Evolutionary conservation across 306 rosid genomes (phyloP), one percentile per base, ranked within the genome.

Genomic region (Canavalia gladiata): DNA sequence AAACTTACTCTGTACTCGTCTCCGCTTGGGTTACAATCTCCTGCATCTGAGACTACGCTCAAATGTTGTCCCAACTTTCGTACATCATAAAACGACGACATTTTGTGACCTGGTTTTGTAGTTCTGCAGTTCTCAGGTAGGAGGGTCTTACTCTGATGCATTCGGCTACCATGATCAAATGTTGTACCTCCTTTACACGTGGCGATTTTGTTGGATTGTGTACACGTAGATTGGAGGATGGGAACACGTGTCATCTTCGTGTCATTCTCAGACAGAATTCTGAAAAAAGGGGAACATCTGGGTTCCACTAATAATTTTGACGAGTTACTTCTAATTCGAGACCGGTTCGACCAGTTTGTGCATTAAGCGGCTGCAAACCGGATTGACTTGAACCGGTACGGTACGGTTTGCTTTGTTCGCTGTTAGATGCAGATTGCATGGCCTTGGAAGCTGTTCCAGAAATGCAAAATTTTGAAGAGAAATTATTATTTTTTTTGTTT

Each of bases 1-100:
- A 63, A 78, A 75, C 90, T 91, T 84, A 9, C 59, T 74, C 2
- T 72, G 28, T 64, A 79, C 84, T 77, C 71, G 77, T 62, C 85
- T 68, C 72, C 65, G 35, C 35, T 46, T 6, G 7, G 37, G 39
- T 6, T 62, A 3, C 10, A 0, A 4, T 78, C 58, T 8, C 8
- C 84, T 78, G 81, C 75, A 43, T 30, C 33, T 60, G 6, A 0
- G 29, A 7, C 75, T 42, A 73, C 2, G 4, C 0, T 77, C 3
- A 35, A 0, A 1, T 0, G 0, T 0, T 50, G 65, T 7, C 18
- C 85, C 31, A 5, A 2, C n/a, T 7, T 34, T 1, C 60, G 1
- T 68, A 10, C 54, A 0, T 1, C 4, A 30, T 0, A 1, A 3
- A 68, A 69, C 57, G 42, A 0, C 3, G 18, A 46, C 58, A 25